Evolutionary conservation across 805 yeast species (phyloP), one percentile per base, ranked within the genome.

Genomic region (Ogataea allantospora): DNA sequence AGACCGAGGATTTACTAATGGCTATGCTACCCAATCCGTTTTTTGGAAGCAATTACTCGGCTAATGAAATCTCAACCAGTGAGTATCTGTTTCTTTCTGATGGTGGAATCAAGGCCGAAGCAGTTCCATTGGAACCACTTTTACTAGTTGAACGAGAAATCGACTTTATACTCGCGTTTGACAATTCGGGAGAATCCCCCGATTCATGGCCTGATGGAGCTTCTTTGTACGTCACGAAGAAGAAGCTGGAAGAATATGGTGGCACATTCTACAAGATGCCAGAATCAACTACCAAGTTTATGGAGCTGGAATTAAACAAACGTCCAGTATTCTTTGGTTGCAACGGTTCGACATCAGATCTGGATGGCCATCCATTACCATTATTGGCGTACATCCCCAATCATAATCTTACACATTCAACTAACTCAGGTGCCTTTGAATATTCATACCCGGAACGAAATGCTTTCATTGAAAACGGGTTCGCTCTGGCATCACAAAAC

Each of bases 311-410:
- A 34, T 68, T 83, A 43, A 79, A 81, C 19, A 61, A 75, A 12
- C 70, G 62, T 44, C 95, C 95, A 19, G 70, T 78, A 1, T 86
- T 87, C 63, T 87, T 87, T 57, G 95, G 95, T 19, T 86, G 95
- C 63, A 74, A 83, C 55, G 75, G 84, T 12, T 50, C 65, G 1
- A 71, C 75, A 47, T 62, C 79, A 53, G 63, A 78, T 43, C 58
- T 66, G 3, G 62, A 67, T 13, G 59, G 57, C 11, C 54, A 50
- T 3, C 50, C 69, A 42, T 82, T 85, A 21, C 95, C 95, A 3
- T 65, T 86, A 40, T 70, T 87, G 25, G 78, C 86, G 16, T 86
- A 85, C 53, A 66, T 80, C 40, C 88, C 95, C 42, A 87, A 87
- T 58, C 58, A 73, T 19, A 77, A 82, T 18, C 72, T 74, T 49